phyloP scores from a whole-genome alignment of 1,284 basidiomycete species.

The Pholiota adiposa region DNA sequence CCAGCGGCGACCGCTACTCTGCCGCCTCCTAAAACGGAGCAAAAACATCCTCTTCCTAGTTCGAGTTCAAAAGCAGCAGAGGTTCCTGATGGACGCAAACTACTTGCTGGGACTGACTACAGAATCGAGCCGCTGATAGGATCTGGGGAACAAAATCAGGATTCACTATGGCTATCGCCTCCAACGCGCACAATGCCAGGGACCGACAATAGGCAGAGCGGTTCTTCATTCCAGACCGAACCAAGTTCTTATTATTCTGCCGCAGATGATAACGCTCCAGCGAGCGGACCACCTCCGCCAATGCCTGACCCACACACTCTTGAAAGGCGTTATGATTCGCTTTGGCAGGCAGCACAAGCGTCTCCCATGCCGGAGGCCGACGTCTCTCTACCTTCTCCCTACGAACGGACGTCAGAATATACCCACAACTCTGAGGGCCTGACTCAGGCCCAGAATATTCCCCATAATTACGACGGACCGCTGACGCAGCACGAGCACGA shows the following conservation, averaged over 20 bases:
- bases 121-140: constrained; percentile 13
- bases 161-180: constrained; percentile 2
- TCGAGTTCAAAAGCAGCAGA: constrained; percentile 9
- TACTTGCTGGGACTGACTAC: constrained; percentile 16
- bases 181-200: constrained; percentile 8
- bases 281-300: constrained; percentile 11
- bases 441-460: background rate
- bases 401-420: background rate
- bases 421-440: background rate
- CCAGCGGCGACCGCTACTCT: constrained; percentile 3
- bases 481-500: background rate
- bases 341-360: constrained; percentile 20
- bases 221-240: constrained; percentile 22
- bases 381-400: constrained; percentile 11
- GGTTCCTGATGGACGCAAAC: constrained; percentile 7
- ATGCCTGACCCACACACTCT: constrained; percentile 12
- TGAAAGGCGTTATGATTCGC: constrained; percentile 10
- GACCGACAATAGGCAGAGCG: constrained; percentile 18
- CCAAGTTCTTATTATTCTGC: constrained; percentile 25
- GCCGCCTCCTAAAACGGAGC: constrained; percentile 13
- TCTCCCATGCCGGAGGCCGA: background rate
- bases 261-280: constrained; percentile 18
- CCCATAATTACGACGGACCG: background rate
- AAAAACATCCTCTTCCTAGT: constrained; percentile 9
- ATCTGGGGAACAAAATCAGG: constrained; percentile 2